A percentile compares a stretch with the other conserved stretches of the same genome.
Conservation (phyloP, 352 stramenopile genomes). For the Globisporangium radiosum region DNA sequence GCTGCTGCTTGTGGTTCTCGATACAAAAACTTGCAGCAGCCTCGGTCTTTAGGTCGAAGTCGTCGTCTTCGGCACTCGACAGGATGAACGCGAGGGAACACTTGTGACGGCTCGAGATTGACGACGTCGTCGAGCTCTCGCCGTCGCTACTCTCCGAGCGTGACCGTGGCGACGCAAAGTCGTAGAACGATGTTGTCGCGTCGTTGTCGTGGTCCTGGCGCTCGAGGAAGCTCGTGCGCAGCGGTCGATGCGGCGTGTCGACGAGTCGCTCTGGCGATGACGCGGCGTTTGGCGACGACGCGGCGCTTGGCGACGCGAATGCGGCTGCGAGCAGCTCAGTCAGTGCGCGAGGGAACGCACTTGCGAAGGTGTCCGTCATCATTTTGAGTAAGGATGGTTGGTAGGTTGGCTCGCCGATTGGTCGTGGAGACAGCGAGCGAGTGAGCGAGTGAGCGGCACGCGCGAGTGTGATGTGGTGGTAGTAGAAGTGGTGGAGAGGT, state of each 20-base stretch:
- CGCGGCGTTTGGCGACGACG: too few relatives aligned
- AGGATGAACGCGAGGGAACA: conserved; percentile 53
- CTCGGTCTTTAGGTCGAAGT: background rate
- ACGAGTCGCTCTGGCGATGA: too few relatives aligned
- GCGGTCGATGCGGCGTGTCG: too few relatives aligned
- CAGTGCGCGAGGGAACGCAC: background rate
- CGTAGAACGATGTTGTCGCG: background rate
- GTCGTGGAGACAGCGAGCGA: background rate
- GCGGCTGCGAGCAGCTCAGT: background rate
- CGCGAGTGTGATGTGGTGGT: too few relatives aligned
- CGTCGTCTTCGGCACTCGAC: conserved; percentile 17
- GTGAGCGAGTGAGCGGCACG: background rate
- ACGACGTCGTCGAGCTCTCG: conserved; percentile 10
- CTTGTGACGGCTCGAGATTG: conserved; percentile 26
- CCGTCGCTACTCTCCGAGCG: background rate
- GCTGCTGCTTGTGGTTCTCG: conserved; percentile 18
- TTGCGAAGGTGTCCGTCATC: background rate
- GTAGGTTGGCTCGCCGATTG: background rate
- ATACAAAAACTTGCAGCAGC: background rate
- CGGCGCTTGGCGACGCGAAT: background rate
- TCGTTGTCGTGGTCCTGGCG: background rate
- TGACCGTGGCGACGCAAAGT: background rate
- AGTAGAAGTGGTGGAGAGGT: too few relatives aligned
- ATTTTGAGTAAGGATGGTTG: background rate
- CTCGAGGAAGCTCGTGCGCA: too few relatives aligned